Conservation (phyloP, 257 asterid genomes). For the Dorcoceras hygrometricum region DNA sequence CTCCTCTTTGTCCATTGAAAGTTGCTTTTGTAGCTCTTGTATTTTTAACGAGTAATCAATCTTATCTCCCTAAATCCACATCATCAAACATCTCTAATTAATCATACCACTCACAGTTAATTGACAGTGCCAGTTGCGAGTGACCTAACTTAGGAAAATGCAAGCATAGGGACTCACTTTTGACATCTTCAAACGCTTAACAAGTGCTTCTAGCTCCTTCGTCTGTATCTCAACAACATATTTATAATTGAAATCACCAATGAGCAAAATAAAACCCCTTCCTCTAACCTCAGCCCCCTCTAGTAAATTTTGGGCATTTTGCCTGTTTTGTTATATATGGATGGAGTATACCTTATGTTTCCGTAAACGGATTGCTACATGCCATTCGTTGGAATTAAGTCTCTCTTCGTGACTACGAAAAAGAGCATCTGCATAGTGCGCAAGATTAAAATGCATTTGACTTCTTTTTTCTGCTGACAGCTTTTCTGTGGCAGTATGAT, state of each 20-base stretch:
- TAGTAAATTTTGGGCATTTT: conserved; percentile 17
- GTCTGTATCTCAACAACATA: conserved; percentile 46
- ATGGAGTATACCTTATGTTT: conserved; percentile 63
- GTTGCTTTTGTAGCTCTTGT: conserved; percentile 87
- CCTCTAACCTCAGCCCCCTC: conserved; percentile 25
- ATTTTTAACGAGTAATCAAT: conserved; percentile 72
- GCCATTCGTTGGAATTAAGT: conserved; percentile 93
- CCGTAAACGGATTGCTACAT: conserved; percentile 78
- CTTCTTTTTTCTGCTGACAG: conserved; percentile 62
- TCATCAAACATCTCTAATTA: conserved; percentile 29
- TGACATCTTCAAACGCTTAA: conserved; percentile 63
- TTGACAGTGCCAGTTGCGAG: conserved; percentile 12
- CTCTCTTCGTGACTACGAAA: conserved; percentile 94
- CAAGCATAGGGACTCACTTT: conserved; percentile 47
- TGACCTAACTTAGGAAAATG: conserved; percentile 18
- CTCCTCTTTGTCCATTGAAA: conserved; percentile 83
- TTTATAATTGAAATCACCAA: conserved; percentile 21
- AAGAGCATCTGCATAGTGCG: conserved; percentile 95
- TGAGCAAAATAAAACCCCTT: conserved; percentile 13
- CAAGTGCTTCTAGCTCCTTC: conserved; percentile 83
- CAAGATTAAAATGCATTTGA: conserved; percentile 97
- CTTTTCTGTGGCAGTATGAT: conserved; percentile 46
- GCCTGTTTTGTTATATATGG: conserved; percentile 8
- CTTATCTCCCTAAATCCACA: conserved; percentile 69
- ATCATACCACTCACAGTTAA: conserved; percentile 12